Conservation (phyloP, 345 rosid species). For the Salix udensis region DNA sequence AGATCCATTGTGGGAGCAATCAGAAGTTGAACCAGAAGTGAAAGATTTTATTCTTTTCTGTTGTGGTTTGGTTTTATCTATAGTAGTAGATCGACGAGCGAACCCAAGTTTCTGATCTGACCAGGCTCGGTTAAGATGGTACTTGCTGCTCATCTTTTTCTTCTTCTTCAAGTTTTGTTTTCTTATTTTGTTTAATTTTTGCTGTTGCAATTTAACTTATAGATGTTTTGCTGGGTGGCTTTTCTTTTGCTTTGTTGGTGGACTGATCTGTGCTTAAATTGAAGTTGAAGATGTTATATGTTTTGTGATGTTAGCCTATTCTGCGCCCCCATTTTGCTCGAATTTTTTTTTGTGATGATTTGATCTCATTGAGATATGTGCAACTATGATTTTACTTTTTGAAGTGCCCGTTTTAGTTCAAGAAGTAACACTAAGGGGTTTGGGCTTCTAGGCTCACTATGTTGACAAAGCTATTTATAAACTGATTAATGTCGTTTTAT, state of each 20-base stretch:
- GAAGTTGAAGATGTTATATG: conserved; percentile 7
- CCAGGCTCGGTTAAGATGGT: conserved; percentile 36
- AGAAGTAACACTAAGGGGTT: not conserved
- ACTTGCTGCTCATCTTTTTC: conserved; percentile 2
- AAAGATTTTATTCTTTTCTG: not conserved
- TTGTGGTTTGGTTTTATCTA: conserved; percentile 20
- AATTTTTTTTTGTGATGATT: not conserved
- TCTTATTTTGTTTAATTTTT: not conserved
- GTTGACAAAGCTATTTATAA: not conserved
- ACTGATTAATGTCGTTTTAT: not conserved
- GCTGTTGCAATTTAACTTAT: not conserved
- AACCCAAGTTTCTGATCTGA: conserved; percentile 40
- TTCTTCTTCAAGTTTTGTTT: not conserved
- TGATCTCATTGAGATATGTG: conserved; percentile 10
- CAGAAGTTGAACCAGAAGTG: not conserved
- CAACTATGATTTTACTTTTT: not conserved
- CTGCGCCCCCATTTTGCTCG: not conserved
- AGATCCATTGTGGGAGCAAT: conserved; percentile 8
- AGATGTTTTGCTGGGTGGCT: conserved; percentile 3
- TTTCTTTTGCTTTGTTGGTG: conserved; percentile 9
- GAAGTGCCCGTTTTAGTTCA: not conserved
- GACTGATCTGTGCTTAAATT: conserved; percentile 38
- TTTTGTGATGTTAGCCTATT: not conserved
- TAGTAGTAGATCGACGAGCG: conserved; percentile 47
- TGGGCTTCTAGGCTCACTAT: not conserved